Base-by-base conservation (phyloP, 768 basidiomycete species). In the Chlorophyllum brunneum region DNA sequence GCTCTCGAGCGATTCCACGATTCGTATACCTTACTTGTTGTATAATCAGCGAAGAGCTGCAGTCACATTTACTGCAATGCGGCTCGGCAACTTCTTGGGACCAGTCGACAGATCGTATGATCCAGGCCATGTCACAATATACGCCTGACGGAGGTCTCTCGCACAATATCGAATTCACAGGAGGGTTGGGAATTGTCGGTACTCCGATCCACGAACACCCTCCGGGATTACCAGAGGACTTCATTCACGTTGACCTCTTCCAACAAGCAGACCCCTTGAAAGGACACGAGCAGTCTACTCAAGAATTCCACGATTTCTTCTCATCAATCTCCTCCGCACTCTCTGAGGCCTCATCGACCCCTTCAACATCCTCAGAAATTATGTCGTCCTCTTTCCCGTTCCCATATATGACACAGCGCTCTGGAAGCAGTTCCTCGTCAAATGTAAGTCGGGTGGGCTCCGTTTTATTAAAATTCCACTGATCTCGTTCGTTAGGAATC, bases 341-440 rank as follows among this genome's bases (percentile, higher is more conserved):
- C 40, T 49, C 54, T 43, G 43, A 66, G 59, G 61, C 62, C 51
- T 63, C 63, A 10, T 59, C 62, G 56, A 61, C 65, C 27, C 56
- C 63, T 18, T 61, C 63, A 13, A 61, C 65, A 51, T 61, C 65
- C 16, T 63, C 65, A 31, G 63, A 63, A 45, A 60, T 58, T 24
- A 56, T 58, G 39, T 59, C 43, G n/a, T 8, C 62, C 8, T 30
- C 56, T 56, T 53, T 38, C 42, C 51, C 51, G 1, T 53, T 53
- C 43, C 51, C 43, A 2, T 53, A 39, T 29, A 36, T 37, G 54
- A 54, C 34, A 30, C 60, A 41, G 1, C 31, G 30, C 29, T 42
- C 47, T 36, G 42, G 40, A 43, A 42, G 46, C 30, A 40, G 46
- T 4, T 30, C 22, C n/a, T 54, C 54, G 16, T 54, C 54, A 13